A percentile compares a stretch with the other conserved stretches of the same genome.
Conservation (phyloP, 805 yeast species). For the Saccharomycopsis sp. region DNA sequence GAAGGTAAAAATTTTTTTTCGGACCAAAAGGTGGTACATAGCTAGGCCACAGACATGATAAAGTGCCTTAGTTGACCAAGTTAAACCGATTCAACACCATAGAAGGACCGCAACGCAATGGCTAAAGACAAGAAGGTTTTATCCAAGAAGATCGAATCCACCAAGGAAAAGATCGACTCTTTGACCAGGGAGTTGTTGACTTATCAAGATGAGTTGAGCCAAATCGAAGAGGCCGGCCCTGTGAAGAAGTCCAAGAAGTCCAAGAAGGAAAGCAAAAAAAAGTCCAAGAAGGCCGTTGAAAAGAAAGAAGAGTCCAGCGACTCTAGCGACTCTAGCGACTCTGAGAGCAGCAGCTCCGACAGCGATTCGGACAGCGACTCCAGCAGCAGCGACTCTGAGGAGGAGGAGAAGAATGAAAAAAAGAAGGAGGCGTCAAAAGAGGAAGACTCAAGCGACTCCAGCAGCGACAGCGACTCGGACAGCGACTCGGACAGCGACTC, state of each 20-base stretch:
- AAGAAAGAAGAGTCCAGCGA: not conserved
- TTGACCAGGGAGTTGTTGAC: constrained; percentile 22
- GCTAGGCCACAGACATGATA: too few species aligned
- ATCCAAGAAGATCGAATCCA: constrained; percentile 30
- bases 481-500: constrained; percentile 10
- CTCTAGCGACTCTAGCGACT: constrained; percentile 4
- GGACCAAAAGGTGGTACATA: too few species aligned
- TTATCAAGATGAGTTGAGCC: not conserved
- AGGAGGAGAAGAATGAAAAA: not conserved
- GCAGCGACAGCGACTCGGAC: constrained; percentile 20
- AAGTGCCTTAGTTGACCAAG: too few species aligned
- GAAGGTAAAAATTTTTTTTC: too few species aligned
- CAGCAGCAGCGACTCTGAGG: constrained; percentile 1
- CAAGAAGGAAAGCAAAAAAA: constrained; percentile 14
- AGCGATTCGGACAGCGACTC: constrained; percentile 10
- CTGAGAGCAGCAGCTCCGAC: constrained; percentile 18
- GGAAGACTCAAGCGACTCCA: not conserved
- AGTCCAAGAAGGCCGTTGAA: constrained; percentile 4
- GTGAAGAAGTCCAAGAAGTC: constrained; percentile 4
- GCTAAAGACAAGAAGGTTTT: not conserved
- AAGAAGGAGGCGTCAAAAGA: not conserved
- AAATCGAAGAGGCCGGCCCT: not conserved
- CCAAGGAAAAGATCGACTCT: constrained; percentile 22
- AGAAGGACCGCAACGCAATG: not conserved
- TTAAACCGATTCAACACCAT: not conserved